Evolutionary conservation across 1,284 basidiomycete species (phyloP), one percentile per base, ranked within the genome.

Genomic region (Schizophyllum amplum): DNA sequence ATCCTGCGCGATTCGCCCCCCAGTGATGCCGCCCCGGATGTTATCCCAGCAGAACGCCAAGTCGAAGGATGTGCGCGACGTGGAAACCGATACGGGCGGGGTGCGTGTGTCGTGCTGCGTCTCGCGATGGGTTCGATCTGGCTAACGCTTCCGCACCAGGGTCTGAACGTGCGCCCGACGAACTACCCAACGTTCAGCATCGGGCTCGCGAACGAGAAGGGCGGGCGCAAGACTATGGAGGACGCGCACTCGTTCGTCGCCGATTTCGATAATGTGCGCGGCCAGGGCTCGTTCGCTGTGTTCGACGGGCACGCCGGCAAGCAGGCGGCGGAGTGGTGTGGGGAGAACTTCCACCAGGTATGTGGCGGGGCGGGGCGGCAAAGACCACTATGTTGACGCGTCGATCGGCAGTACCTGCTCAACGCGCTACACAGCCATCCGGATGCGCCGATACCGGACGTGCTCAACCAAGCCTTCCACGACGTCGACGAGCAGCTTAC

Each of bases 241-340:
- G 97, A 99, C 70, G 84, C 95, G 1, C 95, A 99, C 71, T 92
- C 93, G 26, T 98, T 98, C 67, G 83, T 98, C 55, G 90, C 95
- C 62, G 94, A 98, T 68, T 99, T 92, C 70, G 94, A 86, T 24
- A 84, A 86, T 33, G 79, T 99, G 13, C 83, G 86, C 51, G 96
- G 96, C 0, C 97, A 99, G 70, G 95, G 94, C 6, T 98, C 97
- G 76, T 98, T 97, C 69, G 94, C 94, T 11, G 86, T 99, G 50
- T 99, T 99, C 67, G 97, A 99, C 66, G 97, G 97, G 2, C 97
- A 99, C 68, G 97, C 97, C 0, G 97, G 97, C 21, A 98, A 98
- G 69, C 92, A 98, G 67, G 94, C 96, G 21, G 97, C 97, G 21
- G 97, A 99, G 69, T 99, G 95, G 95, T 99, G 97, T 72, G 95